Evolutionary conservation across 2,329 filamentous ascomycete species (phyloP), one percentile per base, ranked within the genome.

Genomic region (Sclerotinia borealis): DNA sequence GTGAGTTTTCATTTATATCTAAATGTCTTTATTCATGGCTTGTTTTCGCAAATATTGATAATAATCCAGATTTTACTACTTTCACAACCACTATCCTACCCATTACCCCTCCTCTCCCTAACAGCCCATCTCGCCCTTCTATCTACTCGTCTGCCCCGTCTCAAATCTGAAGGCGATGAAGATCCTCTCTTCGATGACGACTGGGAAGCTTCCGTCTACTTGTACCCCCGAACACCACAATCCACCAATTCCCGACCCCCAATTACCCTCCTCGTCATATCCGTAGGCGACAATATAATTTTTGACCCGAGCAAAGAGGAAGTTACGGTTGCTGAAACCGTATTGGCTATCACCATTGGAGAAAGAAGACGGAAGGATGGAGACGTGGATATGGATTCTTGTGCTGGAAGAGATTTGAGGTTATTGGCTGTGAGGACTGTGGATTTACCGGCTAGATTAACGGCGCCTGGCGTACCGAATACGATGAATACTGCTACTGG

Each of bases 131-230:
- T 99, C 65, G 95, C 95, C 3, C 89, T 99, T 52, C 86, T 97
- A 66, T 88, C 91, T 36, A 93, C 95, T 8, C 87, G 90, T 67
- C 82, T 98, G 3, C 95, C 95, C 9, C 84, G 87, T 31, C 81
- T 97, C 59, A 91, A 91, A 75, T 97, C 93, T 1, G 90, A 96
- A 76, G 85, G 85, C 64, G 93, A 98, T 77, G 95, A 99, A 78
- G 95, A 99, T 71, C 95, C 95, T 15, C 87, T 97, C 74, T 99
- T 99, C 77, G 90, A 97, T 78, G 95, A 99, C 77, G 95, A 99
- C 79, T 99, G 95, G 95, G 91, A 90, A 68, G 90, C 89, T 19
- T 87, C 92, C 1, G 82, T 85, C 22, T 87, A 86, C 63, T 79
- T 99, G 36, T 99, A 96, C 78, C 68, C 71, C 64, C 59, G 71